These are phyloP conservation scores for Cercospora citrullina DNA, from an alignment of 2,329 filamentous ascomycete species.

Conservation along the genomic window DNA sequence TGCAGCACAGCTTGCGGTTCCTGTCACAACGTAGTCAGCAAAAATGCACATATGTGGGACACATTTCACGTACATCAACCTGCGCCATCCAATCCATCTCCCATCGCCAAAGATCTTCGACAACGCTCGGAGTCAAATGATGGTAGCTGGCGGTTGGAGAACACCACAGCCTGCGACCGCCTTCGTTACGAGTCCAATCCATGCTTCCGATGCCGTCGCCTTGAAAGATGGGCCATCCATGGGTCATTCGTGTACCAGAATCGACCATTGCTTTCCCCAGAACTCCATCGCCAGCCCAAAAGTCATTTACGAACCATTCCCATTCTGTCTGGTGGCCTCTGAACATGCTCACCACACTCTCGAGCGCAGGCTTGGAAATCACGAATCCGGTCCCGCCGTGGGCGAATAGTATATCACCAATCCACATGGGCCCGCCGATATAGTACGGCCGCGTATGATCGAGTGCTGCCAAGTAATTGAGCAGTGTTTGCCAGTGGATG, in stretches of 20 bases:
- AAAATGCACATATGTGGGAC: neutral
- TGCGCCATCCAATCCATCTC: slow-evolving; percentile 30
- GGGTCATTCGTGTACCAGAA: slow-evolving; percentile 26
- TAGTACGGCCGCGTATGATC: slow-evolving; percentile 47
- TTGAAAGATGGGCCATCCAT: slow-evolving; percentile 35
- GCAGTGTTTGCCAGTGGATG: slow-evolving; percentile 51
- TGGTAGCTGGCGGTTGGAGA: slow-evolving; percentile 31
- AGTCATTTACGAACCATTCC: slow-evolving; percentile 30
- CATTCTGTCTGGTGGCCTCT: slow-evolving; percentile 40
- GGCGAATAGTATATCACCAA: slow-evolving; percentile 41
- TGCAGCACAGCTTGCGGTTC: slow-evolving; percentile 14
- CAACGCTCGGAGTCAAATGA: slow-evolving; percentile 27
- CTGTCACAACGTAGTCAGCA: neutral
- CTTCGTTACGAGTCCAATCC: slow-evolving; percentile 27
- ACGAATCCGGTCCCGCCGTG: slow-evolving; percentile 46
- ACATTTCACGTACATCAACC: slow-evolving; percentile 16
- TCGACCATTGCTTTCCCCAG: slow-evolving; percentile 33
- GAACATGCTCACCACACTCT: slow-evolving; percentile 41
- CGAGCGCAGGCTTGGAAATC: slow-evolving; percentile 43
- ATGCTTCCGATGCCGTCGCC: slow-evolving; percentile 29
- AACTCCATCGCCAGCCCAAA: slow-evolving; percentile 37
- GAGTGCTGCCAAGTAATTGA: slow-evolving; percentile 43
- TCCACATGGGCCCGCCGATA: slow-evolving; percentile 42
- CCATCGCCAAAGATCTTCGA: slow-evolving; percentile 29
- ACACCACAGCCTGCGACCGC: slow-evolving; percentile 32